Conservation (phyloP, 164 flowering plant genomes). For the Saururus chinensis region DNA sequence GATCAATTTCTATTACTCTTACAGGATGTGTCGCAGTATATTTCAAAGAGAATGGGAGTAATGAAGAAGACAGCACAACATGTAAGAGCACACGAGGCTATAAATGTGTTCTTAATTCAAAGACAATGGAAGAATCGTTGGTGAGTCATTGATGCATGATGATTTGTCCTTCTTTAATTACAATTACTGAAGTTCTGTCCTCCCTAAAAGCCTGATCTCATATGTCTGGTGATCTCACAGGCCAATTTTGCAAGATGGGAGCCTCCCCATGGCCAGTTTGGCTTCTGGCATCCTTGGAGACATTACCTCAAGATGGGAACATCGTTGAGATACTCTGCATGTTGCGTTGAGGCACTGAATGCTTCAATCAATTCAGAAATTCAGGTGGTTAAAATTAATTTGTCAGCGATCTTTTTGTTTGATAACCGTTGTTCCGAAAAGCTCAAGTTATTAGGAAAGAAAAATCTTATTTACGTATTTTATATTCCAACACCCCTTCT, state of each 20-base stretch:
- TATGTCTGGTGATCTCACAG: constrained; percentile 16
- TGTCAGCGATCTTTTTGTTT: background rate
- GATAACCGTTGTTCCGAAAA: background rate
- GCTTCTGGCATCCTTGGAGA: constrained; percentile 70
- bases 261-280: constrained; percentile 72
- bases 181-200: background rate
- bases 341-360: constrained; percentile 52
- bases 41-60: constrained; percentile 11
- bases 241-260: constrained; percentile 87
- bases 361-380: constrained; percentile 43
- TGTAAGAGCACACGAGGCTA: constrained; percentile 31
- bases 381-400: constrained; percentile 23
- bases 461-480: background rate
- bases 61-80: constrained; percentile 8
- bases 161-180: background rate
- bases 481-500: background rate
- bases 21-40: constrained; percentile 36
- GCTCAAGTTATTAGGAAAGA: background rate
- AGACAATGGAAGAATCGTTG: constrained; percentile 55
- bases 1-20: background rate
- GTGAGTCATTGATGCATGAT: constrained; percentile 16
- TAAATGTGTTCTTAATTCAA: constrained; percentile 55
- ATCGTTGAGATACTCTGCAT: constrained; percentile 48
- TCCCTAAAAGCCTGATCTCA: background rate
- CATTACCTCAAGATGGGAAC: constrained; percentile 63